phyloP scores from a whole-genome alignment of 2,329 filamentous ascomycete genomes.

The Aspergillus neoniger region DNA sequence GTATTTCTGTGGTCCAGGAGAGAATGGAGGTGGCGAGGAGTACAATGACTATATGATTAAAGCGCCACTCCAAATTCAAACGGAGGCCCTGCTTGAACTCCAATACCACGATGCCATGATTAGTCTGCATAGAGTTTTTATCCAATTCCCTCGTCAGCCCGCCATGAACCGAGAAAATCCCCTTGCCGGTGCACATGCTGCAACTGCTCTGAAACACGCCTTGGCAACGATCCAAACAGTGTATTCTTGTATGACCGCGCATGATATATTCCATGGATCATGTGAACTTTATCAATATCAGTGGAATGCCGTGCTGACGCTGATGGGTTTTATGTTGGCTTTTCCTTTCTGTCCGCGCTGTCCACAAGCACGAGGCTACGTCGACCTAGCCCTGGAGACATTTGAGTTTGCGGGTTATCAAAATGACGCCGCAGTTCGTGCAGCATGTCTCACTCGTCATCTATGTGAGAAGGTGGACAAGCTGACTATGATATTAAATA shows the following conservation, averaged over 20 bases:
- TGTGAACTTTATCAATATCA: conserved; percentile 26
- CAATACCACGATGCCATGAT: conserved; percentile 23
- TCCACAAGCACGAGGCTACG: conserved; percentile 9
- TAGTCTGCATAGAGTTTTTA: conserved; percentile 21
- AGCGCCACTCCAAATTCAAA: conserved; percentile 7
- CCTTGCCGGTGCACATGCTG: conserved; percentile 17
- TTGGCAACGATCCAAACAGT: conserved; percentile 15
- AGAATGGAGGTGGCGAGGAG: background rate
- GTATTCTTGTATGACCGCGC: conserved; percentile 9
- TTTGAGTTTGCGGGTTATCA: conserved; percentile 14
- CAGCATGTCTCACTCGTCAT: conserved; percentile 2
- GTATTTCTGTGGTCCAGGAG: too few species aligned
- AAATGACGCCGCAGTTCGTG: conserved; percentile 4
- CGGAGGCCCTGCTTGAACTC: conserved; percentile 14
- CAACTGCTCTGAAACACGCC: conserved; percentile 21
- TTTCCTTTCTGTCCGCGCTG: conserved; percentile 20
- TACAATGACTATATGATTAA: conserved; percentile 3
- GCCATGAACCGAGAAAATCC: conserved; percentile 12
- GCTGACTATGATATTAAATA: background rate
- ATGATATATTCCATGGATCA: conserved; percentile 18
- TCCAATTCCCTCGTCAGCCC: conserved; percentile 19
- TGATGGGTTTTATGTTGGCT: conserved; percentile 23
- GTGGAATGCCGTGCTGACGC: conserved; percentile 24
- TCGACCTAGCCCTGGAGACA: conserved; percentile 16
- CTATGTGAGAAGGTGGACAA: background rate